phyloP scores from a whole-genome alignment of 2,329 filamentous ascomycete genomes.

The Purpureocillium takamizusanense region DNA sequence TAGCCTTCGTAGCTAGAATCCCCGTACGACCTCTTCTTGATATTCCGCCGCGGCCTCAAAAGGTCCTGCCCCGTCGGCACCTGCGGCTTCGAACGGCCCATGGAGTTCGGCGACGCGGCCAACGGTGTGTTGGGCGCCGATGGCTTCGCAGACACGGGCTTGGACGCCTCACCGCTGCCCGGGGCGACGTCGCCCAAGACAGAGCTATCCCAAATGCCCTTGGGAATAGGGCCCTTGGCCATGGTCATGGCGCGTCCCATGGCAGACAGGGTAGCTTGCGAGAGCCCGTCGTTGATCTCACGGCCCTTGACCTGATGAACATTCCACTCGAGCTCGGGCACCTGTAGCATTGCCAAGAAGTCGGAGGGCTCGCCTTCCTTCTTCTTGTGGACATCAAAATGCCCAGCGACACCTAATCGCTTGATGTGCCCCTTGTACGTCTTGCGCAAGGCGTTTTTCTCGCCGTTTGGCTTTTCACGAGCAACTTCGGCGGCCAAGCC shows the following conservation, averaged over 20 bases:
- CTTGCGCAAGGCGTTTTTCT: constrained; percentile 58
- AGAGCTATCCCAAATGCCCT: constrained; percentile 45
- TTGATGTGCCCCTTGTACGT: constrained; percentile 63
- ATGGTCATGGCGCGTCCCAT: constrained; percentile 46
- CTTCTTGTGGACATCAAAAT: constrained; percentile 50
- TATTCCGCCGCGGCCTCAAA: constrained; percentile 51
- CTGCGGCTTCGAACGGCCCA: constrained; percentile 28
- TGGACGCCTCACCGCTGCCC: constrained; percentile 27
- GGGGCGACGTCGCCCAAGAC: constrained; percentile 48
- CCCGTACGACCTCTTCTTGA: constrained; percentile 68
- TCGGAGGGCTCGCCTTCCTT: constrained; percentile 41
- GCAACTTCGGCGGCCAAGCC: constrained; percentile 52
- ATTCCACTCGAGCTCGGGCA: constrained; percentile 49
- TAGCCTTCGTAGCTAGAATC: constrained; percentile 70
- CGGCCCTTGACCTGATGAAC: constrained; percentile 43
- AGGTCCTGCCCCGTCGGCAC: constrained; percentile 32
- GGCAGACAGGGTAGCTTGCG: constrained; percentile 29
- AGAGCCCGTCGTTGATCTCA: constrained; percentile 45
- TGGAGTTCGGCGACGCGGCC: constrained; percentile 19
- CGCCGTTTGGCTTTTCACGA: constrained; percentile 53
- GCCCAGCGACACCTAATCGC: constrained; percentile 50
- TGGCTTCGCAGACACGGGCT: constrained; percentile 33
- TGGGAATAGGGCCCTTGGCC: constrained; percentile 47
- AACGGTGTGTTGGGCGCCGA: constrained; percentile 46
- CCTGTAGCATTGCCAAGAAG: constrained; percentile 41